Base-by-base conservation (phyloP, 768 basidiomycete species). In the Panaeolus cyanescens region DNA sequence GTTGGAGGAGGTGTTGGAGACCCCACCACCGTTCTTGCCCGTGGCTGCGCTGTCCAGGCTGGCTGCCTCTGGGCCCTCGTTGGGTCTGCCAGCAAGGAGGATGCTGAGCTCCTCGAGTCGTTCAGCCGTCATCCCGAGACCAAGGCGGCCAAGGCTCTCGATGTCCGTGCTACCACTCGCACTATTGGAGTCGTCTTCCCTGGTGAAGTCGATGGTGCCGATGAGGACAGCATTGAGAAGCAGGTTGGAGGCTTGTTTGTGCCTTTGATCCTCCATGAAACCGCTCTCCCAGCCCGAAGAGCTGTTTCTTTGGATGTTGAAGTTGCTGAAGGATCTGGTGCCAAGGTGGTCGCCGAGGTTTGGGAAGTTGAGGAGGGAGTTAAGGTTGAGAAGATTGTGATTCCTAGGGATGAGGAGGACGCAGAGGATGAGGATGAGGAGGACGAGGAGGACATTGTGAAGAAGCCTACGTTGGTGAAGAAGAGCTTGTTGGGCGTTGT, bases 1-100 rank as follows among this genome's bases (percentile, higher is more conserved):
- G 83, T 85, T 0, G 90, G 90, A 39, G 91, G 90, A 0, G 89
- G 90, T 19, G 74, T 83, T 2, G 90, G 89, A 13, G 91, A 93
- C 71, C 91, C 92, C 0, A 92, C 90, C 0, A 88, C 91, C 9
- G 80, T 93, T 54, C 78, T 94, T 0, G 87, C 91, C 1, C 77
- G 89, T 9, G 92, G 92, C n/a, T 88, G 86, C 59, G 92, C 90
- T 3, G 68, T 88, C 37, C 92, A 93, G 70, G 92, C 89, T 1
- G 83, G 83, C 50, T 70, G 92, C 34, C 77, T 93, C 34, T 74
- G 82, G 1, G 69, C 71, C 10, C 74, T 91, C 31, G 75, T 76
- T 2, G 73, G 54, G 7, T 42, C 37, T 5, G 5, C 76, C 31
- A 80, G 80, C 3, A 77, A 78, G 42, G 80, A 79, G 37, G 82